phyloP scores from a whole-genome alignment of 2,329 filamentous ascomycete species.

The Colletotrichum theobromicola region DNA sequence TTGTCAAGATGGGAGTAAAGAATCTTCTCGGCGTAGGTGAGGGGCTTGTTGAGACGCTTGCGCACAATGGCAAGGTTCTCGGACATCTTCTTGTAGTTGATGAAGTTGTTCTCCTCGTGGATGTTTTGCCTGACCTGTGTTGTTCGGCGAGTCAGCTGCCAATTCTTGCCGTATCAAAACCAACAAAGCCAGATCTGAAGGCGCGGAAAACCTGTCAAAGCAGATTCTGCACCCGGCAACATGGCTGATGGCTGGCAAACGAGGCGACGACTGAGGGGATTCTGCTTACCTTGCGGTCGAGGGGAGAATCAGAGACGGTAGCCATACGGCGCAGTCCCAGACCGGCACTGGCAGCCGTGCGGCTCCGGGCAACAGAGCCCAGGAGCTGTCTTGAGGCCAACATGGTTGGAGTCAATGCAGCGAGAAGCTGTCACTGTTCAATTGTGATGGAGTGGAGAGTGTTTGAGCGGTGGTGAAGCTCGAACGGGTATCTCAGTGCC shows the following conservation, averaged over 20 bases:
- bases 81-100: slow-evolving; percentile 99
- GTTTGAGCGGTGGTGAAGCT: slow-evolving; percentile 19
- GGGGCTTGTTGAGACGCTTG: slow-evolving; percentile 85
- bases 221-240: neutral
- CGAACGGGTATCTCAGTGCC: slow-evolving; percentile 10
- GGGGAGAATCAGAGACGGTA: slow-evolving; percentile 82
- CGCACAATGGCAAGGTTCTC: slow-evolving; percentile 95
- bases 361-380: slow-evolving; percentile 67
- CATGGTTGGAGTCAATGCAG: slow-evolving; percentile 56
- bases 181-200: too few species aligned
- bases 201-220: too few species aligned
- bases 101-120: slow-evolving; percentile 94
- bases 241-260: neutral
- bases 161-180: too few species aligned
- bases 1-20: slow-evolving; percentile 99
- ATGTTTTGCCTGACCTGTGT: slow-evolving; percentile 87
- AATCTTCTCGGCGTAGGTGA: slow-evolving; percentile 98
- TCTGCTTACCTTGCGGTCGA: slow-evolving; percentile 82
- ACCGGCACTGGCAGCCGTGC: slow-evolving; percentile 60
- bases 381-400: slow-evolving; percentile 75
- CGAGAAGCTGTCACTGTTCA: slow-evolving; percentile 28
- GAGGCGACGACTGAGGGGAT: neutral
- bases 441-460: slow-evolving; percentile 30
- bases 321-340: slow-evolving; percentile 76
- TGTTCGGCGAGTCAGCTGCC: neutral